These are phyloP conservation scores for Pseudogymnoascus pannorum DNA, from an alignment of 2,329 filamentous ascomycete species.

Conservation along the genomic window DNA sequence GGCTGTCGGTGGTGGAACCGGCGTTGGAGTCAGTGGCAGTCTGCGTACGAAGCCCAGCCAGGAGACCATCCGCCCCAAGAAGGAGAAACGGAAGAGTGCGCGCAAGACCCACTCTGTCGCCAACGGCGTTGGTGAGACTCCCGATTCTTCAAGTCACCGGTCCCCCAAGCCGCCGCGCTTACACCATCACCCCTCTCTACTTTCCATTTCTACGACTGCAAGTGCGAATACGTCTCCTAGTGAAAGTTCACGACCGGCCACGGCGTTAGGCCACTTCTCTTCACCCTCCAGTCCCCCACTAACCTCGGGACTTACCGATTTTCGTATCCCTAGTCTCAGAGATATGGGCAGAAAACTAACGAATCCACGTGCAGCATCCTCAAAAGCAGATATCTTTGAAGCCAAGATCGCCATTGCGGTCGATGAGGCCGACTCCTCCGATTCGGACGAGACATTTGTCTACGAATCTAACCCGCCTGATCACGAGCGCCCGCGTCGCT, in stretches of 20 bases:
- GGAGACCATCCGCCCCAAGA: slow-evolving; percentile 93
- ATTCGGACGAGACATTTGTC: slow-evolving; percentile 97
- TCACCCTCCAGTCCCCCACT: slow-evolving; percentile 12
- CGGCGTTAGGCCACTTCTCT: slow-evolving; percentile 12
- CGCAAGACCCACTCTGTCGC: slow-evolving; percentile 69
- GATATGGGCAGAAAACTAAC: slow-evolving; percentile 41
- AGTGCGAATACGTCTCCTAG: not conserved
- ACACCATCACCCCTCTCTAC: not conserved
- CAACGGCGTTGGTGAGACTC: slow-evolving; percentile 63
- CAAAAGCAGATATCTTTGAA: slow-evolving; percentile 97
- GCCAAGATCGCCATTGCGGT: slow-evolving; percentile 93
- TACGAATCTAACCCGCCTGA: slow-evolving; percentile 95
- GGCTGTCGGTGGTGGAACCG: slow-evolving; percentile 60
- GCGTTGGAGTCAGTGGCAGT: slow-evolving; percentile 59
- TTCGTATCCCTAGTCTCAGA: not conserved
- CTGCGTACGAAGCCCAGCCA: slow-evolving; percentile 80
- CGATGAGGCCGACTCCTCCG: slow-evolving; percentile 91
- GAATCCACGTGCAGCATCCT: slow-evolving; percentile 57
- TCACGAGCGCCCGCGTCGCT: slow-evolving; percentile 59
- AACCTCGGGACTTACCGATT: not conserved
- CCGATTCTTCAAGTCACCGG: slow-evolving; percentile 15
- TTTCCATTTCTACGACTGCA: not conserved
- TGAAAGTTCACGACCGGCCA: slow-evolving; percentile 8
- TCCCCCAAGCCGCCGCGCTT: not conserved
- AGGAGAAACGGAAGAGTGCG: slow-evolving; percentile 74